Evolutionary conservation across 2,329 filamentous ascomycete species (phyloP).

Genomic region (Davidsoniella neocaledoniae): DNA sequence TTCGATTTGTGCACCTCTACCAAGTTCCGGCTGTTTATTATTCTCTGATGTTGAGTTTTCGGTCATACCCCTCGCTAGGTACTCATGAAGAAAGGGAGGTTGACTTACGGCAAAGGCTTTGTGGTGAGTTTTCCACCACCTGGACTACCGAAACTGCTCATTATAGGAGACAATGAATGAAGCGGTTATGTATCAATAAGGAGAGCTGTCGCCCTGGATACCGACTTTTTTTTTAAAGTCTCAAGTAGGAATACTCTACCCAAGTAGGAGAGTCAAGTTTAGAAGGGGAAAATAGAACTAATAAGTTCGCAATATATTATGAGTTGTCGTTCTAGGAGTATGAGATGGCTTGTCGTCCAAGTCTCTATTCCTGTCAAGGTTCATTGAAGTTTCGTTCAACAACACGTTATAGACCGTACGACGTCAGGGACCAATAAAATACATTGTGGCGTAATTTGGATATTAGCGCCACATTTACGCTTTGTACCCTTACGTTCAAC

Average conservation of each 20-base stretch:
- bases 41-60: too few relatives aligned
- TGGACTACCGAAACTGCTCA: slow-evolving; percentile 54
- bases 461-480: slow-evolving; percentile 7
- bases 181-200: not conserved
- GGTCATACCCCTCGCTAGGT: too few relatives aligned
- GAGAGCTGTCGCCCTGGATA: not conserved
- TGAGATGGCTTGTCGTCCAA: too few relatives aligned
- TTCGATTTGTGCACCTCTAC: too few relatives aligned
- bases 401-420: not conserved
- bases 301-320: not conserved
- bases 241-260: not conserved
- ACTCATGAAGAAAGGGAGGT: too few relatives aligned
- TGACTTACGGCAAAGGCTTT: slow-evolving; percentile 53
- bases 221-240: not conserved
- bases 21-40: too few relatives aligned
- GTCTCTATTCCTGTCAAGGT: too few relatives aligned
- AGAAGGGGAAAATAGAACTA: not conserved
- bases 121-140: slow-evolving; percentile 44
- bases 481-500: not conserved
- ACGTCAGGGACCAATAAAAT: slow-evolving; percentile 3
- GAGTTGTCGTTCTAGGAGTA: not conserved
- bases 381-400: not conserved
- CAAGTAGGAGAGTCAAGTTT: not conserved
- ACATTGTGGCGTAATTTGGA: not conserved
- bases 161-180: slow-evolving; percentile 15